Evolutionary conservation across 768 basidiomycete genomes (phyloP).

Genomic region (Amanita pseudoporphyria): DNA sequence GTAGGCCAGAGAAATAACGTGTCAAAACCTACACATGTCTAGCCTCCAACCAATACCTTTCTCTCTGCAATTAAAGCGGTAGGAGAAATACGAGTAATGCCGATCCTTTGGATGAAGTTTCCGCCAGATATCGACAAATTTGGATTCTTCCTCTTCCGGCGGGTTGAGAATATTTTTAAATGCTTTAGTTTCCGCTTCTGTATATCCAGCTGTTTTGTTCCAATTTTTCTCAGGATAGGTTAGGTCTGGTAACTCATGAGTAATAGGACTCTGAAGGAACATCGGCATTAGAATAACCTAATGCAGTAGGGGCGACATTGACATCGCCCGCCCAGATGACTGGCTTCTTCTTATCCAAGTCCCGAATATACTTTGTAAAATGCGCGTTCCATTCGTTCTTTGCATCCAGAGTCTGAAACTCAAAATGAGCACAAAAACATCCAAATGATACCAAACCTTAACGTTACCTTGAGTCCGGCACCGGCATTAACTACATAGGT

Average conservation of each 20-base stretch:
- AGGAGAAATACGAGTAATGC: constrained; percentile 84
- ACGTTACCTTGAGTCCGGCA: constrained; percentile 52
- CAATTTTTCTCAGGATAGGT: constrained; percentile 64
- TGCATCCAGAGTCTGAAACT: constrained; percentile 54
- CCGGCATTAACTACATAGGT: constrained; percentile 88
- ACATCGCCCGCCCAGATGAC: constrained; percentile 87
- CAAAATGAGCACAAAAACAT: background rate
- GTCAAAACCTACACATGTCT: constrained; percentile 57
- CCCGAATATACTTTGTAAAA: constrained; percentile 64
- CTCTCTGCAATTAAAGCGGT: constrained; percentile 67
- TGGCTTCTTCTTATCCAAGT: constrained; percentile 68
- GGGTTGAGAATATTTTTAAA: constrained; percentile 61
- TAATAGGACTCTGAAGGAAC: background rate
- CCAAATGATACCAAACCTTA: background rate
- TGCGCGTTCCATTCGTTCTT: constrained; percentile 77
- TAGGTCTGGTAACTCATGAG: constrained; percentile 37
- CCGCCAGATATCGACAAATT: constrained; percentile 79
- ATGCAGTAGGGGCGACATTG: constrained; percentile 75
- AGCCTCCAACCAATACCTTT: constrained; percentile 86
- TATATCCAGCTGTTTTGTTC: constrained; percentile 86
- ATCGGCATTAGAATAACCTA: constrained; percentile 31
- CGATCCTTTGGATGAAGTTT: constrained; percentile 50
- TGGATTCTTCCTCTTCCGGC: constrained; percentile 22
- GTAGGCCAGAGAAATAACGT: background rate
- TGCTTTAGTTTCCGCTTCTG: constrained; percentile 69